Evolutionary conservation across 495 filamentous ascomycete species (phyloP).

Genomic region (Saxispiralis lemnorum): DNA sequence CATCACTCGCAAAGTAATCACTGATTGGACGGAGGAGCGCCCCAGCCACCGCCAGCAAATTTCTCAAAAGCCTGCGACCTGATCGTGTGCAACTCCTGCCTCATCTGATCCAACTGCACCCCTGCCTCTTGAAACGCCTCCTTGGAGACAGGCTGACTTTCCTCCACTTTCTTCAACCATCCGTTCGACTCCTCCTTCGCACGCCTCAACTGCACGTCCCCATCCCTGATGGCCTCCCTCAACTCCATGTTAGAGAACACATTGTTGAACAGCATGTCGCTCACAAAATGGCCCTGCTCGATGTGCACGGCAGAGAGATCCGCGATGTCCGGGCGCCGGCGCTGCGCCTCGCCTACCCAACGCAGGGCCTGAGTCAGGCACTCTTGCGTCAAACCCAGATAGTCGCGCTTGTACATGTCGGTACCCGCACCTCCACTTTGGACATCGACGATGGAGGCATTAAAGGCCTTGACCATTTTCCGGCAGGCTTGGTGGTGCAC

Average conservation of each 20-base stretch:
- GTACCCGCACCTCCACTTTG: constrained; percentile 2
- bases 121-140: constrained; percentile 6
- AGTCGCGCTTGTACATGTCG: constrained; percentile 28
- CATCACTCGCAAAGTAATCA: no score
- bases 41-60: not conserved
- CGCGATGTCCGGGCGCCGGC: constrained; percentile 17
- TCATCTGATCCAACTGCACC: constrained; percentile 18
- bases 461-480: not conserved
- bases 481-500: not conserved
- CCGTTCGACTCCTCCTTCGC: constrained; percentile 15
- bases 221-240: constrained; percentile 30
- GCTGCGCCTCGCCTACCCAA: constrained; percentile 19
- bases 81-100: constrained; percentile 23
- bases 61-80: constrained; percentile 9
- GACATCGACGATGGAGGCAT: not conserved
- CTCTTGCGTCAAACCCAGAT: constrained; percentile 23
- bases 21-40: not conserved
- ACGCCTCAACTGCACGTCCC: constrained; percentile 17
- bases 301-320: constrained; percentile 18
- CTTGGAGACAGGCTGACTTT: constrained; percentile 9
- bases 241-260: constrained; percentile 31
- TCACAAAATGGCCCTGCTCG: constrained; percentile 24
- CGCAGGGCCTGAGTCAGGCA: constrained; percentile 22
- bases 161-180: constrained; percentile 14
- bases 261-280: constrained; percentile 32